Conservation (phyloP, 179 eudicot species). For the Actinidia arguta region DNA sequence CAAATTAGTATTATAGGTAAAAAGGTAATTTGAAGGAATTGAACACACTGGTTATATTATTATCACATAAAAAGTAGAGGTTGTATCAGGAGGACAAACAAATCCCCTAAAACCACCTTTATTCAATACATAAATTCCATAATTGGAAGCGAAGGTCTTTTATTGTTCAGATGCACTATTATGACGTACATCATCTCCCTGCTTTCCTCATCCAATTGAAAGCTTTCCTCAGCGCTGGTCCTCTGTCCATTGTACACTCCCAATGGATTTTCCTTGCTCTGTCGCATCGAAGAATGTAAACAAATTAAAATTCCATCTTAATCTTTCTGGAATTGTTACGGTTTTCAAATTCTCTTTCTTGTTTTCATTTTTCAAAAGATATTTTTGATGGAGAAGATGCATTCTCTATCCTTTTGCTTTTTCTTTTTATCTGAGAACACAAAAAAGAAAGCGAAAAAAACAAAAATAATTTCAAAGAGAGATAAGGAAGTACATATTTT, state of each 20-base stretch:
- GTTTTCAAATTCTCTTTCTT: neutral
- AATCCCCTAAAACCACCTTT: neutral
- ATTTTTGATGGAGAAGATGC: too few relatives aligned
- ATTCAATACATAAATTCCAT: neutral
- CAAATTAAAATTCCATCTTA: neutral
- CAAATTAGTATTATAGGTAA: too few relatives aligned
- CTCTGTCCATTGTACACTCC: constrained; percentile 50
- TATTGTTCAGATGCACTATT: neutral
- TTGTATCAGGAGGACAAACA: neutral
- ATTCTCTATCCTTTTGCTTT: too few relatives aligned
- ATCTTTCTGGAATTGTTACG: neutral
- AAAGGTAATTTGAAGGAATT: too few relatives aligned
- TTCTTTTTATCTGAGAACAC: too few relatives aligned
- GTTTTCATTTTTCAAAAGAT: too few relatives aligned
- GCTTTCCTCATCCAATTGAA: neutral
- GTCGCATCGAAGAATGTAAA: constrained; percentile 12
- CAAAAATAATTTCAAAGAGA: too few relatives aligned
- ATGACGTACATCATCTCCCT: neutral
- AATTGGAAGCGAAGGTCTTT: neutral
- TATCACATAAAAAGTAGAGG: neutral
- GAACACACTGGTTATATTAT: neutral
- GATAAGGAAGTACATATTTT: constrained; percentile 12
- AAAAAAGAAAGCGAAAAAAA: too few relatives aligned
- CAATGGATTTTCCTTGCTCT: constrained; percentile 74
- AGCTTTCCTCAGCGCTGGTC: constrained; percentile 41